Base-by-base conservation (phyloP, 176 grass and related monocot genomes). In the Hordeum vulgare region DNA sequence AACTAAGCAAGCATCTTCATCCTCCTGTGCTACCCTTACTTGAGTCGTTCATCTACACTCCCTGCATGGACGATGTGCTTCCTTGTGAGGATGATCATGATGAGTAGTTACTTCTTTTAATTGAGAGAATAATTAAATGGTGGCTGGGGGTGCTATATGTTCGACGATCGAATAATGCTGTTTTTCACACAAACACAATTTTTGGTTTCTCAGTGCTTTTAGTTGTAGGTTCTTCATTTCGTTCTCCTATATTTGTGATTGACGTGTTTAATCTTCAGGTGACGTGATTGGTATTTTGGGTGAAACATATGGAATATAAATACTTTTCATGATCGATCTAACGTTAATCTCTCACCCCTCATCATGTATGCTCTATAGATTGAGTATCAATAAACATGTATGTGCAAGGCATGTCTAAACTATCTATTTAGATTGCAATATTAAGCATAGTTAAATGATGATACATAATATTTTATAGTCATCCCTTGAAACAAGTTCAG, bases 21-120 rank as follows among this genome's bases (percentile, higher is more conserved):
- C n/a, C 3, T 11, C n/a, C 13, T 34, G 8, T 39, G n/a, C 13
- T 9, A 1, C 54, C 15, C 61, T 28, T 78, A 17, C 4, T 8
- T 2, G 76, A 78, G 57, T 63, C 76, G 12, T 78, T 78, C 36
- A 44, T 78, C 26, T 78, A 78, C 37, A 78, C 76, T 44, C 58
- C 76, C 27, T 78, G 76, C 58, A 45, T 21, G 36, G 24, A 79
- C 18, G 76, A 44, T 49, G 12, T 66, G 15, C 77, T 80, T 34
- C 61, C 40, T 66, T 3, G 15, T 65, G 11, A 61, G 57, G 23
- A 4, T 60, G 57, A 60, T 24, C n/a, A 60, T 60, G 57, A 60
- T 60, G n/a, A 60, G 21, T 9, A 60, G 42, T 45, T 59, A 59
- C 56, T 59, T 25, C 3, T 24, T 60, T 25, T 24, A 9, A 11